These are phyloP conservation scores for Aureobasidium sp. DNA, from an alignment of 2,329 filamentous ascomycete species.

Conservation along the genomic window DNA sequence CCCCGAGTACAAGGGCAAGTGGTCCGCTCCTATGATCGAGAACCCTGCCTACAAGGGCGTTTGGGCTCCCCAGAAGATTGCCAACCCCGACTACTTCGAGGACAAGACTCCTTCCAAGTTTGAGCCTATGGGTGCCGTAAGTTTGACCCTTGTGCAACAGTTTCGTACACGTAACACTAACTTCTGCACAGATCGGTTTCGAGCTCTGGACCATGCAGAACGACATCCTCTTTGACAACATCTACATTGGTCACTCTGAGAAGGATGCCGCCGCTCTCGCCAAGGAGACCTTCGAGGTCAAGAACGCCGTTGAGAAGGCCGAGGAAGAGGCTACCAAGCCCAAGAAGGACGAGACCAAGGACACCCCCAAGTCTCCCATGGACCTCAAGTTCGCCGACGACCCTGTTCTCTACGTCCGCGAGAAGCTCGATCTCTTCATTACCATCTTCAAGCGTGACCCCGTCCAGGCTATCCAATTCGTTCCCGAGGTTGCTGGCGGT, in stretches of 20 bases:
- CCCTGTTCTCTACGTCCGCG: constrained; percentile 76
- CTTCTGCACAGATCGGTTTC: constrained; percentile 67
- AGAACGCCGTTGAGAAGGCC: constrained; percentile 72
- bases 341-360: constrained; percentile 49
- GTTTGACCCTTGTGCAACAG: constrained; percentile 30
- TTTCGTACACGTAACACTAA: not conserved
- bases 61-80: constrained; percentile 92
- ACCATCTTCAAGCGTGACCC: constrained; percentile 76
- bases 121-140: constrained; percentile 94
- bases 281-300: constrained; percentile 81
- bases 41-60: constrained; percentile 97
- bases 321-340: constrained; percentile 76
- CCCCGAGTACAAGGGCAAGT: constrained; percentile 98
- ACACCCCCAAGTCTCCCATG: constrained; percentile 59
- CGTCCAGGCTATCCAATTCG: constrained; percentile 73
- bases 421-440: constrained; percentile 90
- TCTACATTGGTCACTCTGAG: constrained; percentile 97
- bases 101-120: constrained; percentile 96
- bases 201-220: constrained; percentile 99
- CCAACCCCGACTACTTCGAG: constrained; percentile 94
- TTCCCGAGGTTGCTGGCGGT: constrained; percentile 83
- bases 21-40: constrained; percentile 84
- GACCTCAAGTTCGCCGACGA: constrained; percentile 87
- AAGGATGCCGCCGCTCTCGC: constrained; percentile 86
- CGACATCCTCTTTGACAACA: constrained; percentile 98